Percentiles rank a stretch among this genome's conserved stretches.
Evolutionary conservation across 2,329 filamentous ascomycete species (phyloP).

Genomic region (Pseudogymnoascus sp.): DNA sequence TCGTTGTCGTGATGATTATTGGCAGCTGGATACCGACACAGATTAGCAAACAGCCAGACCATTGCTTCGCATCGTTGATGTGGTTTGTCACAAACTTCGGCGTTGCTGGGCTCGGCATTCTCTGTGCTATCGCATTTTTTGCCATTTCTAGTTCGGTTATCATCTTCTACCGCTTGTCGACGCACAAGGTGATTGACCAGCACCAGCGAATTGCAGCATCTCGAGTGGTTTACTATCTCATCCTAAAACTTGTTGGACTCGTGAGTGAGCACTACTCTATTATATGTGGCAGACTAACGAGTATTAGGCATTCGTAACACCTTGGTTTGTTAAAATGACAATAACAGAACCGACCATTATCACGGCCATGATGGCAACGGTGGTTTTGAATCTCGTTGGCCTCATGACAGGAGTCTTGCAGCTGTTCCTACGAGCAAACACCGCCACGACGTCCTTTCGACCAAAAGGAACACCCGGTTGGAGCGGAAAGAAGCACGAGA

Average conservation of each 20-base stretch:
- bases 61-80: slow-evolving; percentile 59
- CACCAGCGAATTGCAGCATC: slow-evolving; percentile 56
- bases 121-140: slow-evolving; percentile 42
- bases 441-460: slow-evolving; percentile 46
- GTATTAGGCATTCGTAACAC: slow-evolving; percentile 46
- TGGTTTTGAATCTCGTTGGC: slow-evolving; percentile 58
- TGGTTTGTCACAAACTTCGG: slow-evolving; percentile 58
- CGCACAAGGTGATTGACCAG: slow-evolving; percentile 45
- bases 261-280: slow-evolving; percentile 34
- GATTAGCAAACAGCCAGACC: slow-evolving; percentile 45
- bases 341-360: slow-evolving; percentile 40
- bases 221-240: slow-evolving; percentile 58
- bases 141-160: slow-evolving; percentile 43
- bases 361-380: slow-evolving; percentile 54
- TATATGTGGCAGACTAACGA: slow-evolving; percentile 20
- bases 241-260: slow-evolving; percentile 47
- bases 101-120: slow-evolving; percentile 45
- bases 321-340: slow-evolving; percentile 53
- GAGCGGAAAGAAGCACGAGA: slow-evolving; percentile 41
- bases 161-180: slow-evolving; percentile 50
- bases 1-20: slow-evolving; percentile 43
- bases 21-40: slow-evolving; percentile 51
- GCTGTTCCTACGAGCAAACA: slow-evolving; percentile 57
- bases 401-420: slow-evolving; percentile 58
- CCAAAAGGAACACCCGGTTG: slow-evolving; percentile 37